Base-by-base conservation (phyloP, 495 filamentous ascomycete species). In the Tuber calosporum region DNA sequence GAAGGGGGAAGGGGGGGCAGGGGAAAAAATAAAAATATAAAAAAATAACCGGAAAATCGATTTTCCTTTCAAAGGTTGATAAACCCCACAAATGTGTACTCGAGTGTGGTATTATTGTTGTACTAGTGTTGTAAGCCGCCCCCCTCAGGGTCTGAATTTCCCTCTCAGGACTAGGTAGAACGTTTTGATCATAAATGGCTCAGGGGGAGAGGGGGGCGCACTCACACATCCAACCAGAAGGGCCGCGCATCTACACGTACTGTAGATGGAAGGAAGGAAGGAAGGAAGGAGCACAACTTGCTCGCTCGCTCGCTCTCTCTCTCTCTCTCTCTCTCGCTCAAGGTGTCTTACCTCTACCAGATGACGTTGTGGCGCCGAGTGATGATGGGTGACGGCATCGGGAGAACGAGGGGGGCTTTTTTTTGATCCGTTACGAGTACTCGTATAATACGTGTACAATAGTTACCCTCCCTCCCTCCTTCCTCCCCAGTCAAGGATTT, bases 121-220 rank as follows among this genome's bases (percentile, higher is more conserved):
- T n/a, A n/a, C n/a, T n/a, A n/a, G n/a, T n/a, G n/a, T n/a, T 4
- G 20, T 5, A 19, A n/a, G n/a, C 39, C 39, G 11, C 39, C 39
- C 39, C 11, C 11, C 11, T 15, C 42, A 58, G 48, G 48, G n/a
- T 62, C 53, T 30, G 11, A 1, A 30, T 62, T 30, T 30, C 53
- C 53, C 9, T 4, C 8, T 62, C 30, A 1, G 11, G 53, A 26
- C n/a, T 30, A 30, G 26, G 13, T 26, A 11, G 26, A 62, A 62
- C 53, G 53, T 62, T 62, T 30, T 62, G 26, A 62, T 30, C 53
- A 62, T 62, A 62, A 62, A 62, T 62, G 17, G 53, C 53, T 62
- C 53, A 62, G 53, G 53, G 53, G 53, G n/a, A n/a, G 48, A 0
- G 43, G 2, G 6, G 15, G 13, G n/a, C n/a, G n/a, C n/a, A n/a